These are phyloP conservation scores for Cucumis melo DNA, from an alignment of 306 rosid genomes.

Conservation along the genomic window DNA sequence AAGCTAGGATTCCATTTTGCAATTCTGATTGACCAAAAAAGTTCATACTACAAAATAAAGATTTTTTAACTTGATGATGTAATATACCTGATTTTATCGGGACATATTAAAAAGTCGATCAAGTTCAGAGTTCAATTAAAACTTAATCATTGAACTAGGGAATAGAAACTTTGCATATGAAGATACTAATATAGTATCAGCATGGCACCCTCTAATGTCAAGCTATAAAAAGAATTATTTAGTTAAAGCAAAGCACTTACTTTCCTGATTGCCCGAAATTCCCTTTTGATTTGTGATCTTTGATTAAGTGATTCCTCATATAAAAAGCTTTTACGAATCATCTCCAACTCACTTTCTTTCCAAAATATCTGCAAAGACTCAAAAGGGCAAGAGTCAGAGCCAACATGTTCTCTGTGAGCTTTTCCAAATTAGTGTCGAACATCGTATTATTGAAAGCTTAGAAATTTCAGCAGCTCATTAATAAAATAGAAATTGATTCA, in stretches of 20 bases:
- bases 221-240: neutral
- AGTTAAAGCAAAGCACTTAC: slow-evolving; percentile 22
- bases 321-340: slow-evolving; percentile 54
- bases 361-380: slow-evolving; percentile 45
- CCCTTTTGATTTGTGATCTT: slow-evolving; percentile 43
- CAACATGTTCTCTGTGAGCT: neutral
- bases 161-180: neutral
- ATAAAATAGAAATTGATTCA: neutral
- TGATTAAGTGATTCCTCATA: slow-evolving; percentile 47
- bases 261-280: slow-evolving; percentile 31
- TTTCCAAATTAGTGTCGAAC: neutral
- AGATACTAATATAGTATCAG: neutral
- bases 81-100: neutral
- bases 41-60: neutral
- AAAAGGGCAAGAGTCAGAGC: slow-evolving; percentile 1
- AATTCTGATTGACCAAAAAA: neutral
- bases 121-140: neutral
- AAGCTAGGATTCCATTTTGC: neutral
- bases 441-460: neutral
- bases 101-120: neutral
- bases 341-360: slow-evolving; percentile 55
- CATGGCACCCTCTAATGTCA: neutral
- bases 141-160: neutral
- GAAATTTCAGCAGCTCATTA: neutral
- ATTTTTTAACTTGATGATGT: neutral